Evolutionary conservation across 1,284 basidiomycete species (phyloP).

Genomic region (Chalciporus sp.): DNA sequence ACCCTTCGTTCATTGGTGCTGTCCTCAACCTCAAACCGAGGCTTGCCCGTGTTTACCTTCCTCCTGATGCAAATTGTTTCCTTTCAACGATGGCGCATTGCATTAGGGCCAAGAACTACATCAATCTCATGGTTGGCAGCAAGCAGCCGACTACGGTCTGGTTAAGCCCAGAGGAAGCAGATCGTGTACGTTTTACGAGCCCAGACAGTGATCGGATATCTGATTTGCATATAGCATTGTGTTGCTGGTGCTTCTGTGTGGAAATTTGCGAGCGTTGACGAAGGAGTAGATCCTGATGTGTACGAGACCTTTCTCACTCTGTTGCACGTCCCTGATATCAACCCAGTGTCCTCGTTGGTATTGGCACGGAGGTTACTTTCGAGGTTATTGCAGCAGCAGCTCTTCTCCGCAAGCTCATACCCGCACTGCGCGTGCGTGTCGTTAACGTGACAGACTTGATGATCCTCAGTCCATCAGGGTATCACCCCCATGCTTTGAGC

Average conservation of each 20-base stretch:
- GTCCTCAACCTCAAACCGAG: constrained; percentile 77
- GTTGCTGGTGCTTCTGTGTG: constrained; percentile 75
- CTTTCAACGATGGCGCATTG: constrained; percentile 83
- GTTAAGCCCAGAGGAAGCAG: constrained; percentile 66
- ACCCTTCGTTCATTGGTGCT: constrained; percentile 84
- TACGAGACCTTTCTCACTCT: constrained; percentile 33
- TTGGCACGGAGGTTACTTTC: constrained; percentile 77
- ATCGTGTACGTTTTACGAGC: constrained; percentile 43
- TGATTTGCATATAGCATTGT: constrained; percentile 55
- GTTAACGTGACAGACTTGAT: constrained; percentile 85
- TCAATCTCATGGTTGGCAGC: constrained; percentile 85
- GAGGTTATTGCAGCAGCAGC: constrained; percentile 80
- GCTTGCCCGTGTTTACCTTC: constrained; percentile 82
- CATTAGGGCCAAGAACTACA: constrained; percentile 79
- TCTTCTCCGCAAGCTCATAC: constrained; percentile 63
- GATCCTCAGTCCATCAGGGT: constrained; percentile 66
- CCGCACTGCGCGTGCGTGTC: constrained; percentile 73
- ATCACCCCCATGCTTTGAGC: constrained; percentile 78
- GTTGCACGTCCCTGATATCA: neutral
- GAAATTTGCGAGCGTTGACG: constrained; percentile 74
- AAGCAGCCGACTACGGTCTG: constrained; percentile 79
- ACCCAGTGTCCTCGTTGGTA: constrained; percentile 66
- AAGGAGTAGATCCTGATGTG: constrained; percentile 68
- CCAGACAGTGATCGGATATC: neutral
- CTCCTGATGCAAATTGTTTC: constrained; percentile 88